These are phyloP conservation scores for Diaporthe sp. DNA, from an alignment of 2,329 filamentous ascomycete species.

Conservation along the genomic window DNA sequence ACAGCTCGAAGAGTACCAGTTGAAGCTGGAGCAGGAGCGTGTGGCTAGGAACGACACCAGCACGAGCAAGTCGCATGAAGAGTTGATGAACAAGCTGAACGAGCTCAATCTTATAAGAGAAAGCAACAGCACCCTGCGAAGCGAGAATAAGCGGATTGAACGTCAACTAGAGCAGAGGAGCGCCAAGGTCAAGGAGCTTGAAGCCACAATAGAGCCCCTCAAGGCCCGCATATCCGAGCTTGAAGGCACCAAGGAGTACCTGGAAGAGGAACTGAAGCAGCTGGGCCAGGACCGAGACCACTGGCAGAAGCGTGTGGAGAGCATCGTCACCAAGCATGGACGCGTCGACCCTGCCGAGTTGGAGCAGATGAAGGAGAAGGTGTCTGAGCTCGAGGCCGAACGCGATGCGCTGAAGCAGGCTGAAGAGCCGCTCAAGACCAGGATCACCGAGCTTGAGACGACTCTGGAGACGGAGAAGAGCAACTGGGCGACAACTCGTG, in stretches of 20 bases:
- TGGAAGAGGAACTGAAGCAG: constrained; percentile 89
- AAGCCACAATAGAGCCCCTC: constrained; percentile 83
- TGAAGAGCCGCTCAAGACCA: constrained; percentile 66
- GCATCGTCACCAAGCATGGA: constrained; percentile 96
- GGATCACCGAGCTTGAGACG: constrained; percentile 66
- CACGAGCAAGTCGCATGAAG: constrained; percentile 83
- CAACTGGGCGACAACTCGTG: constrained; percentile 66
- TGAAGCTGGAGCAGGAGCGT: constrained; percentile 93
- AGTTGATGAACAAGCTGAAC: constrained; percentile 94
- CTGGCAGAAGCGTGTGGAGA: constrained; percentile 96
- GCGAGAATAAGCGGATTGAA: constrained; percentile 85
- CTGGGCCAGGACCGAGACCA: constrained; percentile 92
- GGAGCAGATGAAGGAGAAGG: constrained; percentile 86
- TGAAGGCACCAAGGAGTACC: constrained; percentile 83
- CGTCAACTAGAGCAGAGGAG: constrained; percentile 82
- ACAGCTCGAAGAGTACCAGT: constrained; percentile 88
- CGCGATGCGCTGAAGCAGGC: constrained; percentile 68
- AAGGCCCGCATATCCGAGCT: constrained; percentile 85
- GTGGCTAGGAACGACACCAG: constrained; percentile 81
- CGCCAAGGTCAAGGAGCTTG: constrained; percentile 80
- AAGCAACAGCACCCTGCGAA: constrained; percentile 91
- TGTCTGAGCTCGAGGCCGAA: constrained; percentile 76
- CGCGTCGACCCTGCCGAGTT: constrained; percentile 94
- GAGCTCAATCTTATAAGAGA: constrained; percentile 97
- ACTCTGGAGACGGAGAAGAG: constrained; percentile 68